Evolutionary conservation across 192 early-diverging fungal species (phyloP), one percentile per base, ranked within the genome.

Genomic region (Coemansia sp.): DNA sequence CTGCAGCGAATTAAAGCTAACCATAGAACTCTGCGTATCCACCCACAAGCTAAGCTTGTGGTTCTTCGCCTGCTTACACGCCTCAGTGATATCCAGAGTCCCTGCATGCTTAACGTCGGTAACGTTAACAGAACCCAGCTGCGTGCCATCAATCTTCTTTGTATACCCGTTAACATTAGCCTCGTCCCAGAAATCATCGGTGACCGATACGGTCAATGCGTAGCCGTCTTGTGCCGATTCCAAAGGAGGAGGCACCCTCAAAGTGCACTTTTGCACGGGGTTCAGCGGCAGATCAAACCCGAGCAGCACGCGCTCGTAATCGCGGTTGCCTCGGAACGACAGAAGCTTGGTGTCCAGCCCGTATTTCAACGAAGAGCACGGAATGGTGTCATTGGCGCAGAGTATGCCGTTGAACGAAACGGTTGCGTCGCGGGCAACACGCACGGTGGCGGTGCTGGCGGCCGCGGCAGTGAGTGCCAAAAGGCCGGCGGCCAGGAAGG

Each of bases 281-380:
- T 65, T 66, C 5, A 66, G 43, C 2, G 75, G 80, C 59, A 83
- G 60, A 55, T 83, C 80, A 51, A 83, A 83, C n/a, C 80, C 75
- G 15, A 83, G 45, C 0, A 83, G 75, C 2, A 83, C 39, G 51
- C 80, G 80, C 51, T 51, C 54, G 64, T 72, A 83, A 65, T 83
- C 80, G 39, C 80, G 80, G 70, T 83, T 83, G 58, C 80, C 80
- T 14, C 65, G 59, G 72, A 78, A 83, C n/a, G 75, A 36, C 18
- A 58, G 34, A 2, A 83, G 33, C 45, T 63, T 74, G 51, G 32
- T 45, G 3, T 83, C 56, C 61, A 63, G 43, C 2, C 61, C 61
- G 22, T 5, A 39, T 0, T 17, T 41, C 20, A 63, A 4, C 43
- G 61, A 63, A 2, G 61, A 63, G 61, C 61, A 63, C 28, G 61